phyloP scores from a whole-genome alignment of 306 rosid species.

The Casuarina cunninghamiana region DNA sequence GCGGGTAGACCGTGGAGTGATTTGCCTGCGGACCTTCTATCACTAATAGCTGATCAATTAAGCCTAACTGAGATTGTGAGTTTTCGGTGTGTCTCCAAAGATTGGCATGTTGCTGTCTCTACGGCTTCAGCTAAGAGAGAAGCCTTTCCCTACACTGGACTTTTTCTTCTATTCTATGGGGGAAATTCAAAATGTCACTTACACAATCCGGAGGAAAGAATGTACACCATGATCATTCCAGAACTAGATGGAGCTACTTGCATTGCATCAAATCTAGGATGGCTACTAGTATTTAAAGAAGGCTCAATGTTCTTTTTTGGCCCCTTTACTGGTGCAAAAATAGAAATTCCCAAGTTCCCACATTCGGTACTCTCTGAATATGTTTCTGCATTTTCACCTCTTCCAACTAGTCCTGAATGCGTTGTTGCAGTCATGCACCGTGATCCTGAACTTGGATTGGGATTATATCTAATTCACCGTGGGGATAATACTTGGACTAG shows the following conservation, averaged over 20 bases:
- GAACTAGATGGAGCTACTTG: slow-evolving; percentile 28
- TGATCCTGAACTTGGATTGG: not conserved
- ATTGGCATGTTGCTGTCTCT: slow-evolving; percentile 21
- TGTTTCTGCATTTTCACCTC: slow-evolving; percentile 30
- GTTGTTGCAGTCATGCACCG: slow-evolving; percentile 10
- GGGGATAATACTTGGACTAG: slow-evolving; percentile 18
- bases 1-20: not conserved
- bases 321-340: slow-evolving; percentile 26
- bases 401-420: slow-evolving; percentile 22
- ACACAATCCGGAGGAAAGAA: not conserved
- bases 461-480: slow-evolving; percentile 7
- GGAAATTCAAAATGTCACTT: not conserved
- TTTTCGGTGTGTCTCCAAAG: slow-evolving; percentile 26
- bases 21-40: slow-evolving; percentile 13
- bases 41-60: slow-evolving; percentile 17
- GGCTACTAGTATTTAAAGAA: slow-evolving; percentile 26
- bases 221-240: slow-evolving; percentile 2
- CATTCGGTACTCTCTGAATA: slow-evolving; percentile 1
- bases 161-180: slow-evolving; percentile 27
- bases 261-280: slow-evolving; percentile 32
- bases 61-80: slow-evolving; percentile 18
- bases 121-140: slow-evolving; percentile 19
- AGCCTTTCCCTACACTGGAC: not conserved
- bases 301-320: slow-evolving; percentile 25
- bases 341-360: slow-evolving; percentile 21